Evolutionary conservation across 352 stramenopile genomes (phyloP), one percentile per base, ranked within the genome.

Genomic region (Phytophthora sp.): DNA sequence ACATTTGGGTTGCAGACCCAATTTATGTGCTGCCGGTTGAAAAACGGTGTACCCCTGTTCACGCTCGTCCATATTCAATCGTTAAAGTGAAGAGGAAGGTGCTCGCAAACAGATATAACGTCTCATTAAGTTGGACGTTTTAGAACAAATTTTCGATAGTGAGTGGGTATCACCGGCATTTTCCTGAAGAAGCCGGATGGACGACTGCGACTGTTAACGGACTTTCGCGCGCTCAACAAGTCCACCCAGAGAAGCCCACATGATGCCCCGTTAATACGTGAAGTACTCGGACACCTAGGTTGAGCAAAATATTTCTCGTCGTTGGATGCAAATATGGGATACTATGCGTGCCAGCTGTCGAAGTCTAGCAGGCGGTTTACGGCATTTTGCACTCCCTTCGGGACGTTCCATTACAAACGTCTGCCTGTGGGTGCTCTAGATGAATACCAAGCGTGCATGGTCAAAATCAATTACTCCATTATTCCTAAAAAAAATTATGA

Each of bases 281-380:
- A 61, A n/a, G 15, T 57, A 7, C 4, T 60, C 23, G 6, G 13
- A 16, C 46, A 31, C 2, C 31, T 71, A 18, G 46, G 30, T 20
- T 21, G 31, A 33, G 54, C 54, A 0, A 71, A 71, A 18, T 61
- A 24, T 16, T 52, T 71, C 16, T 57, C 54, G 2, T 44, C 63
- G 0, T 12, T 65, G 5, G 55, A 61, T 27, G 49, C 54, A 27
- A 71, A 71, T 31, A 60, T 71, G 46, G 54, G 47, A 7, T 64
- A 64, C 7, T 65, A 54, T 15, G 42, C 50, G 1, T 16, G 50
- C 3, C 30, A 57, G 30, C 12, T 61, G n/a, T n/a, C n/a, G n/a
- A n/a, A n/a, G n/a, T n/a, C n/a, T n/a, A n/a, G n/a, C n/a, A n/a
- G n/a, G n/a, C n/a, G n/a, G n/a, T n/a, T n/a, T n/a, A n/a, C n/a